Conservation (phyloP, 2,329 filamentous ascomycete genomes). For the Chaetomiaceae sp. region DNA sequence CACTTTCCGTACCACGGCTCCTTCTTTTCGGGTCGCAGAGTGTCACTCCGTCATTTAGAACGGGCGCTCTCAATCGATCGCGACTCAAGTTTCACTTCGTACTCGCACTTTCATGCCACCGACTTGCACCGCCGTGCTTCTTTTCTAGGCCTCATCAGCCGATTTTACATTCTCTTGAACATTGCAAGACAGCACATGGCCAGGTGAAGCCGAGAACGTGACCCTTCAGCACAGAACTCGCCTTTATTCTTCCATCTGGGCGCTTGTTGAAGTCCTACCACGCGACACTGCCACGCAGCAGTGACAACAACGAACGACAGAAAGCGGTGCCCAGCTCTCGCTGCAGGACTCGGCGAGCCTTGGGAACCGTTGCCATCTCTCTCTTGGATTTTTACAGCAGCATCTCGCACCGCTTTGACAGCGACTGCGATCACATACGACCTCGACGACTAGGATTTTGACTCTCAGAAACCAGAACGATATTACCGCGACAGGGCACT, state of each 20-base stretch:
- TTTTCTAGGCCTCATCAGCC: too few species aligned
- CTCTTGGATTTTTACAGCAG: background rate
- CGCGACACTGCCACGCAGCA: background rate
- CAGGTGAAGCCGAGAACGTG: background rate
- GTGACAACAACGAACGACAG: background rate
- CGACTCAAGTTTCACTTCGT: background rate
- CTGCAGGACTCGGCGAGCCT: slow-evolving; percentile 12
- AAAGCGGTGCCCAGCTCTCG: slow-evolving; percentile 3
- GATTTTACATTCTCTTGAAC: slow-evolving; percentile 7
- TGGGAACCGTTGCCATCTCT: slow-evolving; percentile 4
- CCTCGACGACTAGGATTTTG: background rate
- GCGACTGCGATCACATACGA: slow-evolving; percentile 1
- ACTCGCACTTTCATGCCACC: too few species aligned
- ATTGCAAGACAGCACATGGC: background rate
- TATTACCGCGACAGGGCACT: background rate
- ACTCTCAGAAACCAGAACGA: background rate
- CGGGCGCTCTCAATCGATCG: background rate
- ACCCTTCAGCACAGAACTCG: background rate
- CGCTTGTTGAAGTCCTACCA: background rate
- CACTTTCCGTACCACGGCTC: slow-evolving; percentile 3
- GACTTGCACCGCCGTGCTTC: too few species aligned
- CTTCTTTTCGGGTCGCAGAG: background rate
- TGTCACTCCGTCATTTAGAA: slow-evolving; percentile 2
- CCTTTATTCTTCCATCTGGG: background rate
- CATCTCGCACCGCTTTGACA: slow-evolving; percentile 6